Conservation (phyloP, 805 yeast genomes). For the Kuraishia borneana region DNA sequence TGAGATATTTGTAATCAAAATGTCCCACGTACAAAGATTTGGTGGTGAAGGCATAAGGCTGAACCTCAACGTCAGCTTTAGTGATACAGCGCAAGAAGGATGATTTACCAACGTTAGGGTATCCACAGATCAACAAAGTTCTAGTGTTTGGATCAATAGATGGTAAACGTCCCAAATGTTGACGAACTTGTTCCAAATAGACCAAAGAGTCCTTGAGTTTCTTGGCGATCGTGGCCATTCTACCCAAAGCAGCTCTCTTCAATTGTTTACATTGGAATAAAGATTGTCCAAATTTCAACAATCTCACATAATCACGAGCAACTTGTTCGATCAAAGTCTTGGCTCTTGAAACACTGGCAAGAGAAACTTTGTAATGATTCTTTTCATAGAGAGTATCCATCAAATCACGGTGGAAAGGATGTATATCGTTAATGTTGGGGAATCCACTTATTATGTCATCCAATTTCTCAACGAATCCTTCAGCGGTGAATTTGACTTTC, state of each 20-base stretch:
- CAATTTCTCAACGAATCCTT: conserved; percentile 90
- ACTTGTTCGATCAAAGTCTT: conserved; percentile 93
- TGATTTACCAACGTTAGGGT: conserved; percentile 98
- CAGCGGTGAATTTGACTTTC: conserved; percentile 92
- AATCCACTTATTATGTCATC: conserved; percentile 77
- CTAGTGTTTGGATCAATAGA: conserved; percentile 98
- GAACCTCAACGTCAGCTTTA: conserved; percentile 97
- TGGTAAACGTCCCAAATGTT: conserved; percentile 97
- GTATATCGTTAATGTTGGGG: conserved; percentile 95
- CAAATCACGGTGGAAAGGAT: conserved; percentile 96
- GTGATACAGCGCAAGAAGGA: conserved; percentile 89
- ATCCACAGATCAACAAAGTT: conserved; percentile 94
- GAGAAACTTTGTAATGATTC: conserved; percentile 93
- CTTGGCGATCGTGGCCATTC: conserved; percentile 98
- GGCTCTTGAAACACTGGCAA: conserved; percentile 91
- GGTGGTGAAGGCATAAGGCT: conserved; percentile 98
- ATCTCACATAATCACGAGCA: conserved; percentile 86
- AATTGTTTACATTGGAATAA: conserved; percentile 97
- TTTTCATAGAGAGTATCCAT: conserved; percentile 97
- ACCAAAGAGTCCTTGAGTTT: conserved; percentile 88
- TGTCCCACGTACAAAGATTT: conserved; percentile 97
- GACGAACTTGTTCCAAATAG: conserved; percentile 96
- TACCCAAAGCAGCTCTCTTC: conserved; percentile 96
- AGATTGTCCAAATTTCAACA: conserved; percentile 95
- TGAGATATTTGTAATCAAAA: conserved; percentile 92